Conservation (phyloP, 768 basidiomycete species). For the Lentinus tigrinus region DNA sequence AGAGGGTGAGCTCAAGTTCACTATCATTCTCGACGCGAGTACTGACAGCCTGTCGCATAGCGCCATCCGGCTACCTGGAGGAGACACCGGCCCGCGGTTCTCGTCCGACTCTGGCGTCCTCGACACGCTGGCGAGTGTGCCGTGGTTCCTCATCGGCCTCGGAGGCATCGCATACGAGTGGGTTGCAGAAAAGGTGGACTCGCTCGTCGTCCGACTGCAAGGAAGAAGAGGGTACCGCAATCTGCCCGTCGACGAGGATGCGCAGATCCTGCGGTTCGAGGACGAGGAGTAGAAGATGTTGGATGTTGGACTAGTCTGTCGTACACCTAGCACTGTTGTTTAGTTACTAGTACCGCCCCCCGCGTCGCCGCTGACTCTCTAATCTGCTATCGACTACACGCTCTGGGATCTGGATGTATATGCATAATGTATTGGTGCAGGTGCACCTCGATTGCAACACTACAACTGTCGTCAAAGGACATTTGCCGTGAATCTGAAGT, state of each 20-base stretch:
- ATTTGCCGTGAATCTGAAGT: no score
- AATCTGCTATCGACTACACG: slow-evolving; percentile 12
- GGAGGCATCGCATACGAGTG: slow-evolving; percentile 72
- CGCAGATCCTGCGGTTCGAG: slow-evolving; percentile 81
- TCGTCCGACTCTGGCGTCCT: slow-evolving; percentile 47
- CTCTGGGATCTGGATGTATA: slow-evolving; percentile 9
- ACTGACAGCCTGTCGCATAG: slow-evolving; percentile 34
- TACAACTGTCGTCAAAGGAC: no score
- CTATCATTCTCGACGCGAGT: background rate
- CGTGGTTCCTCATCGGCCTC: slow-evolving; percentile 85
- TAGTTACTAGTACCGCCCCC: slow-evolving; percentile 9
- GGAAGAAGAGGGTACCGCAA: slow-evolving; percentile 64
- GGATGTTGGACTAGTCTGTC: background rate
- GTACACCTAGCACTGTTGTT: slow-evolving; percentile 2
- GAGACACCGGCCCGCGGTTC: slow-evolving; percentile 37
- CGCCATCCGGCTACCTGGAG: slow-evolving; percentile 76
- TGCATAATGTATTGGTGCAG: slow-evolving; percentile 1
- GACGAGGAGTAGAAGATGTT: slow-evolving; percentile 72
- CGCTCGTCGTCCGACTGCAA: slow-evolving; percentile 37
- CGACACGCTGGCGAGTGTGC: slow-evolving; percentile 81
- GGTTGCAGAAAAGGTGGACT: slow-evolving; percentile 48
- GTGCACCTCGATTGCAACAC: no score
- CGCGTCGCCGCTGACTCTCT: slow-evolving; percentile 3
- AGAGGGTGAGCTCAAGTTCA: slow-evolving; percentile 58
- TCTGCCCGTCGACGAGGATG: slow-evolving; percentile 83